phyloP scores from a whole-genome alignment of 257 asterid genomes.

The Solanum pinnatisectum region DNA sequence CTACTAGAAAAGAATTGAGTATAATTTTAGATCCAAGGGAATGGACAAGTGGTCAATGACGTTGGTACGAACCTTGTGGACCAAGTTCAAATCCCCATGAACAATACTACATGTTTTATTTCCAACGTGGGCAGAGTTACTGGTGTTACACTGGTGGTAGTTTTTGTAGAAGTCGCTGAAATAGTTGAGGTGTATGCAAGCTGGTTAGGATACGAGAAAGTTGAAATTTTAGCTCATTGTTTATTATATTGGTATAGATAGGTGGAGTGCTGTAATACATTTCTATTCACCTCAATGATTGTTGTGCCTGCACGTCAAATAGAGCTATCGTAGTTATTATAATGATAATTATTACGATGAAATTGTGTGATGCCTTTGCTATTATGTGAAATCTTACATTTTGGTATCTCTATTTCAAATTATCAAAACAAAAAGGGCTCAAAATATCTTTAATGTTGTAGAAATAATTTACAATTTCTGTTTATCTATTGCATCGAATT shows the following conservation, averaged over 20 bases:
- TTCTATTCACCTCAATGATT: neutral
- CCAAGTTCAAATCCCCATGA: no score
- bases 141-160: neutral
- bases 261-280: neutral
- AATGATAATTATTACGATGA: neutral
- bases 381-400: neutral
- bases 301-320: neutral
- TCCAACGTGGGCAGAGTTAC: neutral
- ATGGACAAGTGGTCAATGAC: no score
- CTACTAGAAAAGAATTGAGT: no score
- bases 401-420: neutral
- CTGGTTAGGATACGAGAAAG: neutral
- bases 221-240: neutral
- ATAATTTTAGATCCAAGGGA: no score
- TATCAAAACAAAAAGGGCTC: neutral
- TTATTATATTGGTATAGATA: neutral
- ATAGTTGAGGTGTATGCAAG: neutral
- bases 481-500: no score
- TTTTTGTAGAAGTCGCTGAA: neutral
- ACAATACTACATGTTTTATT: no score
- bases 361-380: neutral
- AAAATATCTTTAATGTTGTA: no score
- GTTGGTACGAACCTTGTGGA: no score
- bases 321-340: neutral
- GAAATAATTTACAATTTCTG: no score